Base-by-base conservation (phyloP, 2,329 filamentous ascomycete genomes). In the Claviceps sp. region DNA sequence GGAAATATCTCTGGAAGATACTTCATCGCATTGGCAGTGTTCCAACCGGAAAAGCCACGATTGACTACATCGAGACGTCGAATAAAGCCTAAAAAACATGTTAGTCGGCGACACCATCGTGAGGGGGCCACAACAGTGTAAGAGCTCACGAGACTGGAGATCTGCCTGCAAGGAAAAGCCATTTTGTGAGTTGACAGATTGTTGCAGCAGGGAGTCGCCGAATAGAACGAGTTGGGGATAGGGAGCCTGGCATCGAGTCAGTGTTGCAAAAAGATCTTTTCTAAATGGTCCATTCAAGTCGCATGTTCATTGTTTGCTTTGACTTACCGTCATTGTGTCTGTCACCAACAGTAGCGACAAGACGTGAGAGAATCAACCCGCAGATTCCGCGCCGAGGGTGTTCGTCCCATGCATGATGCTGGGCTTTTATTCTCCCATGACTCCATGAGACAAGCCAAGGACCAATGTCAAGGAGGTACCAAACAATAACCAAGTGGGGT, bases 201-300 rank as follows among this genome's bases (percentile, higher is more conserved):
- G 73, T 62, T 97, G 82, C 48, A 91, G 84, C 56, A 97, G 84
- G 37, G 88, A 95, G 70, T 97, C 93, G 51, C 91, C 91, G 56
- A 97, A 86, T 24, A 97, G 80, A 56, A 97, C 73, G 59, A 90
- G 74, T 62, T 90, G 87, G 48, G 84, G 81, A 61, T 85, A 85
- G 1, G 78, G 19, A 5, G 39, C 52, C 52, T 53, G 26, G 40
- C 30, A 19, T 38, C 24, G 6, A 26, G 50, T 48, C 39, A 48
- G 39, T 26, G 24, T 38, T 39, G 48, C 26, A 26, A 42, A 24
- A 30, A 7, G 42, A 10, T 26, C 22, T 6, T 16, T 44, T 11
- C 30, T 11, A 30, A 22, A 42, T 42, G 17, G 43, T 16, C 6
- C 43, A 30, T 46, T 26, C 24, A 37, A 46, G 17, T 16, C 17